Percentiles rank a stretch among this genome's conserved stretches.
Evolutionary conservation across 768 basidiomycete species (phyloP).

Genomic region (Hypholoma fasciculare): DNA sequence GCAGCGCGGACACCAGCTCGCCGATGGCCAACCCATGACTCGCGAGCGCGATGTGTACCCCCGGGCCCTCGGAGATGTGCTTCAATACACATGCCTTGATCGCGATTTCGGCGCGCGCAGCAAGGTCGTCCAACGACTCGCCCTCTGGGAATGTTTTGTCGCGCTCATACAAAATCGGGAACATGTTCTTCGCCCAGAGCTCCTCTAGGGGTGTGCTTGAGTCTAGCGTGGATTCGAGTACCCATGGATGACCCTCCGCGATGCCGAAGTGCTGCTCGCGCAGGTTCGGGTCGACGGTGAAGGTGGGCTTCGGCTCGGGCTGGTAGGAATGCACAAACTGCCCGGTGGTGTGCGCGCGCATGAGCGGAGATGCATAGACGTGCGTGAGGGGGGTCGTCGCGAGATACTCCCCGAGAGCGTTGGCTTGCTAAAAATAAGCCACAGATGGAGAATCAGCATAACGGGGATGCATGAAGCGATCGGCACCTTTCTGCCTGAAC

Average conservation of each 20-base stretch:
- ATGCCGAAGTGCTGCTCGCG: slow-evolving; percentile 74
- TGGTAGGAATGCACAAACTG: slow-evolving; percentile 53
- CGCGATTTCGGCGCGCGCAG: slow-evolving; percentile 48
- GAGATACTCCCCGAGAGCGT: slow-evolving; percentile 58
- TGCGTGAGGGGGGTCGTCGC: slow-evolving; percentile 46
- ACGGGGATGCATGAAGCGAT: neutral
- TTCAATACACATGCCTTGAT: slow-evolving; percentile 57
- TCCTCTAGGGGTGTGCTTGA: slow-evolving; percentile 36
- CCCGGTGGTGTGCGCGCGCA: slow-evolving; percentile 65
- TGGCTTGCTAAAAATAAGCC: slow-evolving; percentile 49
- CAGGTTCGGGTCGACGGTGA: slow-evolving; percentile 53
- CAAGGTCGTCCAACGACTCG: slow-evolving; percentile 67
- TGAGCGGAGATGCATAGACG: slow-evolving; percentile 69
- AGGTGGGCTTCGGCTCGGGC: slow-evolving; percentile 50
- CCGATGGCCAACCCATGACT: slow-evolving; percentile 77
- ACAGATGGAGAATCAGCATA: neutral
- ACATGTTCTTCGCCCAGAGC: slow-evolving; percentile 49
- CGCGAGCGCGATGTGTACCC: slow-evolving; percentile 62
- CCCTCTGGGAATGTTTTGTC: slow-evolving; percentile 63
- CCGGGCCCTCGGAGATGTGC: slow-evolving; percentile 44
- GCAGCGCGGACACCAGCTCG: slow-evolving; percentile 55
- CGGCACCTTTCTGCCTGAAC: slow-evolving; percentile 21
- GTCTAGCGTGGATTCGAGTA: slow-evolving; percentile 22
- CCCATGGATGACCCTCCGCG: slow-evolving; percentile 68
- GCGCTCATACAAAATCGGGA: slow-evolving; percentile 48